phyloP scores from a whole-genome alignment of 2,329 filamentous ascomycete species.

The Madurella mycetomatis region DNA sequence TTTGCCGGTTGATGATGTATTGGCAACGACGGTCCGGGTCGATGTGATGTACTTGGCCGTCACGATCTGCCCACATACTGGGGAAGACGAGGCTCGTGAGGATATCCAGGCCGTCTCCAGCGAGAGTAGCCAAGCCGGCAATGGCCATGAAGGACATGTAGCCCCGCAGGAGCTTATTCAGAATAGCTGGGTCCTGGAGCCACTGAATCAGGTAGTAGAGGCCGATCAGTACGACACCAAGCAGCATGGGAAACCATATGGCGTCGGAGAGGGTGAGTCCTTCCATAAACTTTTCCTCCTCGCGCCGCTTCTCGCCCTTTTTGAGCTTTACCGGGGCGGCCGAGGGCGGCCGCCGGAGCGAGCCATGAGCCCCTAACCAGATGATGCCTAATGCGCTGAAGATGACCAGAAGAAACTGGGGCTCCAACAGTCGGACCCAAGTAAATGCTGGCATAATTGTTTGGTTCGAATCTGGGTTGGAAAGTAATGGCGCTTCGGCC shows the following conservation, averaged over 20 bases:
- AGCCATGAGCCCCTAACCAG: constrained; percentile 78
- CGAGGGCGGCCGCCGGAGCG: constrained; percentile 76
- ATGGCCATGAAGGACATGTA: constrained; percentile 81
- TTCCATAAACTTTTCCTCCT: constrained; percentile 52
- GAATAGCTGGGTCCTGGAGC: constrained; percentile 71
- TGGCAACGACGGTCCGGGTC: constrained; percentile 40
- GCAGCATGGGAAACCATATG: constrained; percentile 76
- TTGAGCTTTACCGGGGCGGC: constrained; percentile 56
- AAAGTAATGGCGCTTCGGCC: constrained; percentile 5
- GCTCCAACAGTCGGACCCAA: constrained; percentile 19
- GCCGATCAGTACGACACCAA: constrained; percentile 63
- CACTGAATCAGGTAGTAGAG: constrained; percentile 89
- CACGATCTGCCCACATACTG: constrained; percentile 53
- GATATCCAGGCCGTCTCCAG: constrained; percentile 67
- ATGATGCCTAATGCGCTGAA: constrained; percentile 75
- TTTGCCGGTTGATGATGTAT: constrained; percentile 28
- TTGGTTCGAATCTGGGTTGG: neutral
- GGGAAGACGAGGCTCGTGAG: constrained; percentile 68
- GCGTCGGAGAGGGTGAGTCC: constrained; percentile 73
- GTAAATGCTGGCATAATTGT: constrained; percentile 4
- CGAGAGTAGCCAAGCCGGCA: constrained; percentile 68
- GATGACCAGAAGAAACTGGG: constrained; percentile 43
- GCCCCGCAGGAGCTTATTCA: constrained; percentile 77
- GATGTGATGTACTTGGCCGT: constrained; percentile 43
- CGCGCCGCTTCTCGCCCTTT: constrained; percentile 41